Conservation (phyloP, 805 yeast genomes). For the Candida maris region DNA sequence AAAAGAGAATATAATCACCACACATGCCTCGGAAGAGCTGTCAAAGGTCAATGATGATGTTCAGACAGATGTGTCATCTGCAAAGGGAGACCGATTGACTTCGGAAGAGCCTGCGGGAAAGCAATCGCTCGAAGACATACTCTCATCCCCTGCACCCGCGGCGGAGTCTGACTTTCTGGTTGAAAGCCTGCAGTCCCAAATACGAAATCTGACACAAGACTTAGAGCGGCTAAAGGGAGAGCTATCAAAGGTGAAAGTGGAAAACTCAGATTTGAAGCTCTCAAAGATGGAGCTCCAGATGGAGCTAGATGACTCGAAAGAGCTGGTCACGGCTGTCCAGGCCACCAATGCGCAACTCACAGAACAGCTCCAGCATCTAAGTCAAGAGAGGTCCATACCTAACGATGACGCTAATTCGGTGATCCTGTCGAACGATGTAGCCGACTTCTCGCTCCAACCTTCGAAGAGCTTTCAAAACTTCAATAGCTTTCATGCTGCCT, state of each 20-base stretch:
- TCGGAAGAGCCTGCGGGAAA: constrained; percentile 1
- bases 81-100: too few species aligned
- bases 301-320: constrained; percentile 36
- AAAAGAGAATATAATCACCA: too few species aligned
- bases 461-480: constrained; percentile 22
- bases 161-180: constrained; percentile 24
- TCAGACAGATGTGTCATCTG: too few species aligned
- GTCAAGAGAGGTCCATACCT: constrained; percentile 21
- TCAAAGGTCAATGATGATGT: too few species aligned
- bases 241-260: constrained; percentile 14
- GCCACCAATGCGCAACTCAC: constrained; percentile 21
- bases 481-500: constrained; percentile 21
- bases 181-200: constrained; percentile 31
- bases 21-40: too few species aligned
- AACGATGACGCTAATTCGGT: constrained; percentile 23
- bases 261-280: constrained; percentile 26
- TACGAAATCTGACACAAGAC: constrained; percentile 31
- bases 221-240: constrained; percentile 16
- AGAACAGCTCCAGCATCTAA: constrained; percentile 30
- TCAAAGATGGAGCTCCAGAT: constrained; percentile 31
- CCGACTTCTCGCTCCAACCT: constrained; percentile 6
- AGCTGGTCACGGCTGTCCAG: constrained; percentile 32
- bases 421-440: constrained; percentile 3
- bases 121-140: constrained; percentile 17
- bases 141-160: constrained; percentile 11